Conservation (phyloP, 192 early-diverging fungal species). For the Entophlyctis luteolus region DNA sequence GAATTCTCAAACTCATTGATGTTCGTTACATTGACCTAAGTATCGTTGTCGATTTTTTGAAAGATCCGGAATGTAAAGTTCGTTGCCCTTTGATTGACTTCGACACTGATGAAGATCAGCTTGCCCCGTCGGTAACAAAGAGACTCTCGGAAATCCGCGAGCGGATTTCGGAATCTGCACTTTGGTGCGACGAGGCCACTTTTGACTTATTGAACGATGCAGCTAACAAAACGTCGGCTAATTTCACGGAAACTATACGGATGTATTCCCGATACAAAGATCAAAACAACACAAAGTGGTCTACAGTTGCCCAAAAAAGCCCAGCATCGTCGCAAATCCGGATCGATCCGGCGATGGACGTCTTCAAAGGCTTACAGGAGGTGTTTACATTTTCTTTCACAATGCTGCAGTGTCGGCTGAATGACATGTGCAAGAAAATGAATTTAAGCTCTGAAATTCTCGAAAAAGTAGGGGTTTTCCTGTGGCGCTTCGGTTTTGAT, state of each 20-base stretch:
- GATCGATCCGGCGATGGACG: not conserved
- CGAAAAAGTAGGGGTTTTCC: not conserved
- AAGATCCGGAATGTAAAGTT: not conserved
- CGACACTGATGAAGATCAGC: not conserved
- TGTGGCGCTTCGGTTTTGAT: not conserved
- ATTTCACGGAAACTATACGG: no score
- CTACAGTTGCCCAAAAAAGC: no score
- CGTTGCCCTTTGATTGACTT: not conserved
- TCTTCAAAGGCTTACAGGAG: conserved; percentile 11
- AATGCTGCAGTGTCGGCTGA: not conserved
- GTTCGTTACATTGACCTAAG: not conserved
- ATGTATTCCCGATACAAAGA: no score
- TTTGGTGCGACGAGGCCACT: not conserved
- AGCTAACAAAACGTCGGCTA: no score
- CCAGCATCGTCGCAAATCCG: no score
- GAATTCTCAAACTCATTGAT: not conserved
- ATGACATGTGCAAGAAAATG: not conserved
- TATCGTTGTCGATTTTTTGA: not conserved
- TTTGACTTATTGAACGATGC: not conserved
- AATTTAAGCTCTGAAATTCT: not conserved
- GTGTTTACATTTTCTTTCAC: not conserved
- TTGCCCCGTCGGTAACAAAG: not conserved
- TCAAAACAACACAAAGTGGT: no score
- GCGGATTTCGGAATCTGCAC: not conserved
- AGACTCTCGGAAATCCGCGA: not conserved